A percentile compares a stretch with the other conserved stretches of the same genome.
Conservation (phyloP, 2,329 filamentous ascomycete genomes). For the Epichloe bromicola region DNA sequence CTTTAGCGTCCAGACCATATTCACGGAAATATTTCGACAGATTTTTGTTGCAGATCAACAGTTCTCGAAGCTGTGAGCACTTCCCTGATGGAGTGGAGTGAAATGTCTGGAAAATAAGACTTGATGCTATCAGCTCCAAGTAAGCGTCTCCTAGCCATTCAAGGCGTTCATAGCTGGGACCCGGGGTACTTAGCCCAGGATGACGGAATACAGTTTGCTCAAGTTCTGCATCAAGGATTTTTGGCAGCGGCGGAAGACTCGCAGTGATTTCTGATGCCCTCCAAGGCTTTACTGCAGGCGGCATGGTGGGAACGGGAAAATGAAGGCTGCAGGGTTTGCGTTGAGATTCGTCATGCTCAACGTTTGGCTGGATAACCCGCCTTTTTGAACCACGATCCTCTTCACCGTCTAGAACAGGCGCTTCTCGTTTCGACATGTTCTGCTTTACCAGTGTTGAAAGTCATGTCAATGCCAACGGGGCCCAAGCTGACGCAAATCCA, state of each 20-base stretch:
- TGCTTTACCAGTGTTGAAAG: neutral
- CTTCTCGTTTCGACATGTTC: constrained; percentile 4
- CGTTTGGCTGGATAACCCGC: neutral
- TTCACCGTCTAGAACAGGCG: neutral
- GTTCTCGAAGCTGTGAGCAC: constrained; percentile 64
- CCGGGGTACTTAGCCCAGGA: constrained; percentile 26
- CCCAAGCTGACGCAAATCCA: neutral
- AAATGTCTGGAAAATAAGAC: constrained; percentile 64
- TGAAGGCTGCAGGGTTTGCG: neutral
- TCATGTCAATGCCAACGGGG: neutral
- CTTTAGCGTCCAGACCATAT: constrained; percentile 58
- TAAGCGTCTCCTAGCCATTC: constrained; percentile 88
- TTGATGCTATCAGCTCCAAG: constrained; percentile 62
- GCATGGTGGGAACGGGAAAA: constrained; percentile 6
- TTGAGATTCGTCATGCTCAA: neutral
- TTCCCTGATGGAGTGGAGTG: constrained; percentile 51
- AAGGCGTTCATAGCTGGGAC: constrained; percentile 57
- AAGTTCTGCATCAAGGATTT: constrained; percentile 44
- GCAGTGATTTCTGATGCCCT: constrained; percentile 33
- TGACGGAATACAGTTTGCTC: constrained; percentile 57
- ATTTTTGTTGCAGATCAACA: constrained; percentile 68
- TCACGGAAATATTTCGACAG: constrained; percentile 54
- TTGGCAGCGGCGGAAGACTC: constrained; percentile 44
- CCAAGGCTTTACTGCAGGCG: constrained; percentile 30
- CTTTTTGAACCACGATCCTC: constrained; percentile 6